Conservation (phyloP, 2,329 filamentous ascomycete genomes). For the Aspergillus piperis region DNA sequence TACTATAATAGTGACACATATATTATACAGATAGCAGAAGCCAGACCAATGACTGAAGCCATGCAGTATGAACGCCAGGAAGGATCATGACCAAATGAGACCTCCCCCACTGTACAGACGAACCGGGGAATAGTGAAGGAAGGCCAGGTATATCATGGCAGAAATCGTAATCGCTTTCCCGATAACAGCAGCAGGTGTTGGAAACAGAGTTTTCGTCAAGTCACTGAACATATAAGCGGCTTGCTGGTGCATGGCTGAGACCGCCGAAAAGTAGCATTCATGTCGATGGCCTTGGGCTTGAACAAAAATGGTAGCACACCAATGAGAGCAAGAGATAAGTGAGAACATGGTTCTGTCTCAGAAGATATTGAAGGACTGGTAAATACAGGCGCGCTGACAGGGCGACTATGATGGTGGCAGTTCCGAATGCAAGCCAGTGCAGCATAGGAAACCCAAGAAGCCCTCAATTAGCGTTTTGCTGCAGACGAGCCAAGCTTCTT, state of each 20-base stretch:
- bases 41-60: neutral
- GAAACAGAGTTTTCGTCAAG: neutral
- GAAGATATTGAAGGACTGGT: neutral
- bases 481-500: conserved; percentile 27
- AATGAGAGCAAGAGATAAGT: neutral
- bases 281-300: neutral
- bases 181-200: neutral
- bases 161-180: conserved; percentile 11
- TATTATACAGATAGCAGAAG: conserved; percentile 1
- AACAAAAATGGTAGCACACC: neutral
- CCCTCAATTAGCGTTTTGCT: conserved; percentile 4
- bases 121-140: conserved; percentile 10
- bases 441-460: neutral
- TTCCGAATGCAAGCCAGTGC: neutral
- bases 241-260: neutral
- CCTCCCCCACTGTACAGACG: conserved; percentile 12
- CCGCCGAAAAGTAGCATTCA: neutral
- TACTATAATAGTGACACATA: neutral
- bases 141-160: conserved; percentile 2
- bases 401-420: neutral
- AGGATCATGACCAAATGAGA: conserved; percentile 11
- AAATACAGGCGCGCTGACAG: neutral
- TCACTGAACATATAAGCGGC: neutral
- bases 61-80: neutral
- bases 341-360: neutral